A percentile compares a stretch with the other conserved stretches of the same genome.
These are phyloP conservation scores for Collybia sordida DNA, from an alignment of 768 basidiomycete species.

Conservation along the genomic window DNA sequence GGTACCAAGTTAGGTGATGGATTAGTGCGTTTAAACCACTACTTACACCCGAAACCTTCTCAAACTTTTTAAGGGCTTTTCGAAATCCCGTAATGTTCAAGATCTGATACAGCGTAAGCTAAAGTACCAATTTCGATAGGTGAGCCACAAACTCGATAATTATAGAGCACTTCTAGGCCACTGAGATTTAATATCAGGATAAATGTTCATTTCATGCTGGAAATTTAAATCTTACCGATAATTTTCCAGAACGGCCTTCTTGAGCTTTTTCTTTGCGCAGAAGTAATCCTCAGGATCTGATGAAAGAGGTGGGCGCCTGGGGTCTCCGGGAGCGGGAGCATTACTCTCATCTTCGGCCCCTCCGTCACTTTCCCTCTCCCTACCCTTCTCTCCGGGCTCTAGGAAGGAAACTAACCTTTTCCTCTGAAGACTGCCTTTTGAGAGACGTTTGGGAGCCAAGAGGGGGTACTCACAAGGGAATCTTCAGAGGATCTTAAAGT, in stretches of 20 bases:
- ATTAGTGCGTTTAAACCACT: too few relatives aligned
- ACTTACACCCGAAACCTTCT: conserved; percentile 69
- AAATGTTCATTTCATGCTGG: background rate
- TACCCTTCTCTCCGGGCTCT: conserved; percentile 1
- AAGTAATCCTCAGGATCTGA: conserved; percentile 78
- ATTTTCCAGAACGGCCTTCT: conserved; percentile 80
- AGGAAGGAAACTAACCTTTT: background rate
- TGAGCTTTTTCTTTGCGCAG: conserved; percentile 81
- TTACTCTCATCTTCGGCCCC: conserved; percentile 3
- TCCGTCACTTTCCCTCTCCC: background rate
- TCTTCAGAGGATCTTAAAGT: too few relatives aligned
- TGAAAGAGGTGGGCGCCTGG: conserved; percentile 16
- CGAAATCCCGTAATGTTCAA: conserved; percentile 90
- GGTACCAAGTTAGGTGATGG: too few relatives aligned
- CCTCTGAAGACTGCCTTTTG: too few relatives aligned
- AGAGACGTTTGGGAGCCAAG: too few relatives aligned
- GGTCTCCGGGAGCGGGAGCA: conserved; percentile 4
- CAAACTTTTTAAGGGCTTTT: conserved; percentile 85
- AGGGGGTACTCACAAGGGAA: too few relatives aligned
- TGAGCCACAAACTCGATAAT: conserved; percentile 70
- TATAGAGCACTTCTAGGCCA: conserved; percentile 80
- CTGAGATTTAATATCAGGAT: conserved; percentile 31
- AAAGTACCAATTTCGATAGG: background rate
- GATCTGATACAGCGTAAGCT: conserved; percentile 40
- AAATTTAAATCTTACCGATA: conserved; percentile 55